phyloP scores from a whole-genome alignment of 1,139 yeast genomes.

The Debaryomyces subglobosus region DNA sequence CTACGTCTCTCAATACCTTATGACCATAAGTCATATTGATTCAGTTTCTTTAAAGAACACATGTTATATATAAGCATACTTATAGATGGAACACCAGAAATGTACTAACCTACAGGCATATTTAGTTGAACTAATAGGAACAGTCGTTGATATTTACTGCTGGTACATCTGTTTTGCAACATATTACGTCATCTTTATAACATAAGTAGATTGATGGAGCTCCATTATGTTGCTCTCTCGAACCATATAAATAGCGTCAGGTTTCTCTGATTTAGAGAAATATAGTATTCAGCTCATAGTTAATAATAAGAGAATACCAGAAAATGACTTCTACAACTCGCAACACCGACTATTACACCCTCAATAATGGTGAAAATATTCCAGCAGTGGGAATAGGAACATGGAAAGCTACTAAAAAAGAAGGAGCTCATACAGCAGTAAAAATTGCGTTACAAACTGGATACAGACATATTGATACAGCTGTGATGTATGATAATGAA shows the following conservation, averaged over 20 bases:
- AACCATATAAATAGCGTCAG: background rate
- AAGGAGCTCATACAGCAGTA: constrained; percentile 19
- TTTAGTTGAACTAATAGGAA: no score
- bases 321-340: constrained; percentile 14
- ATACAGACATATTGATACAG: constrained; percentile 24
- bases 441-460: constrained; percentile 20
- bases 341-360: constrained; percentile 11
- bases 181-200: background rate
- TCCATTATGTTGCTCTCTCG: background rate
- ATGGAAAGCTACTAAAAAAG: constrained; percentile 22
- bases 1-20: no score
- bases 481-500: constrained; percentile 20
- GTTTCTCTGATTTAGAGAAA: no score
- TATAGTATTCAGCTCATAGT: no score
- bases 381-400: constrained; percentile 27
- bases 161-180: no score
- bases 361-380: constrained; percentile 18
- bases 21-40: no score
- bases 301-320: no score
- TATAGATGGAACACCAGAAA: no score
- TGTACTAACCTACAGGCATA: no score
- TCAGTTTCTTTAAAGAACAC: no score
- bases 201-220: background rate
- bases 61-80: no score
- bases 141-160: no score